A percentile compares a stretch with the other conserved stretches of the same genome.
phyloP scores from a whole-genome alignment of 2,329 filamentous ascomycete species.

The Gremmenia infestans region DNA sequence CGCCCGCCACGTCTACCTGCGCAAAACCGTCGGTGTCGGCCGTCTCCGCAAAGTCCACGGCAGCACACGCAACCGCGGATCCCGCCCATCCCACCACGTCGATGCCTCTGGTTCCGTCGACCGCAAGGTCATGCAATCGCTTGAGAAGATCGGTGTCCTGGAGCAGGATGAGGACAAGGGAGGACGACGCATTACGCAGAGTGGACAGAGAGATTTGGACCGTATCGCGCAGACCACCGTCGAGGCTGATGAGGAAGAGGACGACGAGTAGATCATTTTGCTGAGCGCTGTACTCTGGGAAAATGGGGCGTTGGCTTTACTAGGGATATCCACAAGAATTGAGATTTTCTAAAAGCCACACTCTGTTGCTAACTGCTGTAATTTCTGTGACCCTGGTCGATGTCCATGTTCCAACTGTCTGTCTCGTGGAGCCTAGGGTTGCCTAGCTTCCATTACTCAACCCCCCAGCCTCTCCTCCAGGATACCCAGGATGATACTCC shows the following conservation, averaged over 20 bases:
- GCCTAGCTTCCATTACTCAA: no score
- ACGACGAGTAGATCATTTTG: constrained; percentile 54
- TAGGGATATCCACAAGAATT: constrained; percentile 21
- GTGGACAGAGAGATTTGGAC: constrained; percentile 98
- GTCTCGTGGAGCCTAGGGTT: not conserved
- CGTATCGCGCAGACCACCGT: constrained; percentile 80
- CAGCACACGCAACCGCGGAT: constrained; percentile 93
- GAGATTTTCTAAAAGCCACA: constrained; percentile 7
- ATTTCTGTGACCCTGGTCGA: not conserved
- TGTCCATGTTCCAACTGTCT: no score
- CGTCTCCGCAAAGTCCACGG: constrained; percentile 96
- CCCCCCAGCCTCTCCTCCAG: no score
- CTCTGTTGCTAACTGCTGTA: not conserved
- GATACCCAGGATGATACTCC: no score
- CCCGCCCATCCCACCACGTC: constrained; percentile 87
- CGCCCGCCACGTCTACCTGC: constrained; percentile 97
- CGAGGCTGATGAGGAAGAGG: constrained; percentile 67
- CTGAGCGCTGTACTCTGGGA: constrained; percentile 17
- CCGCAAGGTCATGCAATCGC: constrained; percentile 93
- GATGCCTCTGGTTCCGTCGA: constrained; percentile 93
- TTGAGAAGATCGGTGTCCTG: constrained; percentile 98
- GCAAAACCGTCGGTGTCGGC: constrained; percentile 98
- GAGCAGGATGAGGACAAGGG: constrained; percentile 98
- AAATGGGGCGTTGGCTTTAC: constrained; percentile 17
- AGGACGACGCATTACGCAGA: constrained; percentile 96